Percentiles rank a stretch among this genome's conserved stretches.
Evolutionary conservation across 257 asterid species (phyloP).

Genomic region (Henckelia pumila): DNA sequence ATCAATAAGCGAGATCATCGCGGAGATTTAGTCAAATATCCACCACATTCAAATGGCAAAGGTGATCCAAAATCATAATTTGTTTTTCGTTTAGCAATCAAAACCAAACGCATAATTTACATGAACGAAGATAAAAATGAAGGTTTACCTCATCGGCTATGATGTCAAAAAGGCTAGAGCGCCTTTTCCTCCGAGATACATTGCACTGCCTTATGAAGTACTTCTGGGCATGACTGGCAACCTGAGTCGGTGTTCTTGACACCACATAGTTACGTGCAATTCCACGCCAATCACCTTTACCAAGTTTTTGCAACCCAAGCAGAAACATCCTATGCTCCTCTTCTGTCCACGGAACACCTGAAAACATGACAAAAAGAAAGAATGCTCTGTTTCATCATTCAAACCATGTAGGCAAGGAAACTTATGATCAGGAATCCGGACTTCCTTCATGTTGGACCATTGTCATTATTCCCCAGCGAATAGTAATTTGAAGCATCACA

Average conservation of each 20-base stretch:
- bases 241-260: conserved; percentile 96
- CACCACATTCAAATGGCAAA: background rate
- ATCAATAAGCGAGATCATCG: too few species aligned
- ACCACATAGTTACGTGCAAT: conserved; percentile 90
- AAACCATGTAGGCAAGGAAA: background rate
- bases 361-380: background rate
- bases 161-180: conserved; percentile 96
- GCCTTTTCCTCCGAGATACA: conserved; percentile 87
- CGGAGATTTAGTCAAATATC: background rate
- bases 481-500: background rate
- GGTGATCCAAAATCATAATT: background rate
- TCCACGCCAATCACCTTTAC: conserved; percentile 99
- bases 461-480: background rate
- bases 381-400: background rate
- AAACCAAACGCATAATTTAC: background rate
- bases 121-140: conserved; percentile 1
- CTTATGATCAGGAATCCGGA: background rate
- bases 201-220: conserved; percentile 93
- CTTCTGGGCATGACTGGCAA: conserved; percentile 98
- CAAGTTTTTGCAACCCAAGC: conserved; percentile 95
- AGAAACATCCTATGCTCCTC: conserved; percentile 95
- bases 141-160: conserved; percentile 86
- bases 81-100: background rate
- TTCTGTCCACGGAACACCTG: conserved; percentile 99
- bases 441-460: background rate